A percentile compares a stretch with the other conserved stretches of the same genome.
Evolutionary conservation across 176 grass and related monocot genomes (phyloP).

Genomic region (Tillandsia fasciculata): DNA sequence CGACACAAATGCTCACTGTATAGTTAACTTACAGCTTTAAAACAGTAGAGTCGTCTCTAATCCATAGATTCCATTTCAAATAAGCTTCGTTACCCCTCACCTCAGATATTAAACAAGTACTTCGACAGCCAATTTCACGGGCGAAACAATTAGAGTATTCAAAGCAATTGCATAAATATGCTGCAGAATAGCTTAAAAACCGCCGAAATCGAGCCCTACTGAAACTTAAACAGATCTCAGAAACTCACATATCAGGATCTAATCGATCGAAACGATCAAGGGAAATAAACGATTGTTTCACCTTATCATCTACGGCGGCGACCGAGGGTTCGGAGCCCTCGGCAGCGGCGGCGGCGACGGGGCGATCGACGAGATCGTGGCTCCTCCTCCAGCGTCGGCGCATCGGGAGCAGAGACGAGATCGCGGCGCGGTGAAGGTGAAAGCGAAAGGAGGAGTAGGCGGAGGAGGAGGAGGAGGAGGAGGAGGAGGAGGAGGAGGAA

Average conservation of each 20-base stretch:
- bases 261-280: not conserved
- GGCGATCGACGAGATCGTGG: not conserved
- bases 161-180: constrained; percentile 7
- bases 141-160: not conserved
- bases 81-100: not conserved
- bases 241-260: not conserved
- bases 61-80: no score
- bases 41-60: no score
- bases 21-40: no score
- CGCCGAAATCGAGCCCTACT: not conserved
- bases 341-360: not conserved
- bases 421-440: constrained; percentile 4
- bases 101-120: not conserved
- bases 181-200: not conserved
- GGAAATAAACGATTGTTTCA: not conserved
- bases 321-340: constrained; percentile 4
- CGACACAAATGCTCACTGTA: no score
- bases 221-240: not conserved
- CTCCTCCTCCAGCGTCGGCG: constrained; percentile 23
- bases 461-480: not conserved
- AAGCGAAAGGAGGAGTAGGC: not conserved
- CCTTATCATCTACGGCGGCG: not conserved
- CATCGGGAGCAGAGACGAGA: constrained; percentile 10
- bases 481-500: not conserved
- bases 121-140: not conserved